Conservation (phyloP, 371 early-diverging fungal genomes). For the Syncephalis plumigaleata region DNA sequence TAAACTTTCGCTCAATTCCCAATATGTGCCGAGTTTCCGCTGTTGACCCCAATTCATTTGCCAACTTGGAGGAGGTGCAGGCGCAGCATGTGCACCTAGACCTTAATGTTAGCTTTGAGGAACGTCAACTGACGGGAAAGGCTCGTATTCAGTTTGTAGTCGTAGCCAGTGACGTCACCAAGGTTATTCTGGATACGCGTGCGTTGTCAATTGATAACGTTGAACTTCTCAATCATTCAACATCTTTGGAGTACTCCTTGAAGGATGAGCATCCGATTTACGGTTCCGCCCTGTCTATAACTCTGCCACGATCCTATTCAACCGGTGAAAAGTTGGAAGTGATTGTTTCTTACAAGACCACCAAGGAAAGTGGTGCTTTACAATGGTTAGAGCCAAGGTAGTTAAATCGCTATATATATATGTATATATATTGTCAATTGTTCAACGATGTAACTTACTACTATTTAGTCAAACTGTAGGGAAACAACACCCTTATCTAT, state of each 20-base stretch:
- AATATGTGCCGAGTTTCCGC: slow-evolving; percentile 4
- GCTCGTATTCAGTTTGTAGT: slow-evolving; percentile 39
- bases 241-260: slow-evolving; percentile 23
- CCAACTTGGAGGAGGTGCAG: slow-evolving; percentile 55
- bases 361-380: slow-evolving; percentile 61
- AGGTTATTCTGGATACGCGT: slow-evolving; percentile 67
- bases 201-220: slow-evolving; percentile 37
- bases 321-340: slow-evolving; percentile 27
- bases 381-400: slow-evolving; percentile 84
- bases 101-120: slow-evolving; percentile 55
- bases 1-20: no score
- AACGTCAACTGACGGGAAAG: slow-evolving; percentile 42
- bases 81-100: slow-evolving; percentile 60
- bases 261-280: slow-evolving; percentile 37
- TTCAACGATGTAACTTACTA: background rate
- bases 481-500: slow-evolving; percentile 83
- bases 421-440: background rate
- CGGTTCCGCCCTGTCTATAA: slow-evolving; percentile 58
- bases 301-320: slow-evolving; percentile 23
- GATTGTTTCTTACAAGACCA: slow-evolving; percentile 62
- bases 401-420: slow-evolving; percentile 9
- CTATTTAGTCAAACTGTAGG: slow-evolving; percentile 72
- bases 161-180: slow-evolving; percentile 21
- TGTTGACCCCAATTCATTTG: slow-evolving; percentile 64
- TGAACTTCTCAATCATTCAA: slow-evolving; percentile 12